Percentiles rank a stretch among this genome's conserved stretches.
phyloP scores from a whole-genome alignment of 441 rosid genomes.

The Aquilaria agallochum region DNA sequence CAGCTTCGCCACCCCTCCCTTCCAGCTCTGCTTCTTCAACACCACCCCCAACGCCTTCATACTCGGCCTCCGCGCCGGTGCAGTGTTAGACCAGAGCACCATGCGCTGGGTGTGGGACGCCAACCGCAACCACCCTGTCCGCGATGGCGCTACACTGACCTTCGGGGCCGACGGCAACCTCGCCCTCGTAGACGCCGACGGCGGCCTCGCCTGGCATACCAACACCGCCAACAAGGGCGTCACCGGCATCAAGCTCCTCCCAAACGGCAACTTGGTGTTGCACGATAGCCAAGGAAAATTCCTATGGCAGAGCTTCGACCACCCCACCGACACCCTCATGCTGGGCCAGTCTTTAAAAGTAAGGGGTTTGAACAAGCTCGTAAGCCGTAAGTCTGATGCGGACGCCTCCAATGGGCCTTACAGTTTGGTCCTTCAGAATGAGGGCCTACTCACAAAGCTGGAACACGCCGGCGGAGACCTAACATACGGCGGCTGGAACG shows the following conservation, averaged over 20 bases:
- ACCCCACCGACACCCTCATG: constrained; percentile 40
- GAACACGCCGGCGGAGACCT: too few species aligned
- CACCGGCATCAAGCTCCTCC: constrained; percentile 43
- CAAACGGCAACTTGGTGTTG: constrained; percentile 67
- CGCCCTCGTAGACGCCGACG: constrained; percentile 49
- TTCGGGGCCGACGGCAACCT: constrained; percentile 55
- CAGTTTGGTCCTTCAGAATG: constrained; percentile 26
- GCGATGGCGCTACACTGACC: constrained; percentile 49
- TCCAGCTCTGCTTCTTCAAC: constrained; percentile 41
- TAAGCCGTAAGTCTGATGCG: constrained; percentile 31
- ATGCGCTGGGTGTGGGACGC: constrained; percentile 70
- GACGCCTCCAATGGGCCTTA: constrained; percentile 34
- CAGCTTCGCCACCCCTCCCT: constrained; percentile 17
- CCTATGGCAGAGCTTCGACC: constrained; percentile 48
- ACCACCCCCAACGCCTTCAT: constrained; percentile 42
- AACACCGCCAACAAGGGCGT: constrained; percentile 64
- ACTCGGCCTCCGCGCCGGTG: constrained; percentile 33
- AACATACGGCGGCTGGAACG: constrained; percentile 27
- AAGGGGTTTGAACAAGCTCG: constrained; percentile 30
- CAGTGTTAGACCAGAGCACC: constrained; percentile 14
- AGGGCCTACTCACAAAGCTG: constrained; percentile 2
- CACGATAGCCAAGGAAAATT: constrained; percentile 44
- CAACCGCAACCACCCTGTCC: constrained; percentile 49
- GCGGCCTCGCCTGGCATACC: constrained; percentile 62
- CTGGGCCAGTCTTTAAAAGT: constrained; percentile 30